Conservation (phyloP, 2,329 filamentous ascomycete species). For the Aaosphaeria pasadenensis region DNA sequence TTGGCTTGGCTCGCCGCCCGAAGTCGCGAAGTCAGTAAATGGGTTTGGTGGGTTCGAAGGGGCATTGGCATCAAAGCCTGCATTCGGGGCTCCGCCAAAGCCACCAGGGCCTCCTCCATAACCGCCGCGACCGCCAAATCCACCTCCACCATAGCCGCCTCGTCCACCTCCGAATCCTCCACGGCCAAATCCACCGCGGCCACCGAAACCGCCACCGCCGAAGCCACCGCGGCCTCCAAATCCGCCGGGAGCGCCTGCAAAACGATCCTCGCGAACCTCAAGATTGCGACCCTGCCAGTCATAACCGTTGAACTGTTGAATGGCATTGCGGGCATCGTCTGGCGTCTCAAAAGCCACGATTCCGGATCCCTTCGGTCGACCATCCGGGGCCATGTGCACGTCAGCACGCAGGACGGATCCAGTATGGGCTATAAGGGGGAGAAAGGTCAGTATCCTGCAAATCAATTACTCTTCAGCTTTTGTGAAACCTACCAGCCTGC, state of each 20-base stretch:
- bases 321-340: slow-evolving; percentile 92
- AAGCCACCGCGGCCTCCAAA: slow-evolving; percentile 40
- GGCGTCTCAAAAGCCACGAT: slow-evolving; percentile 95
- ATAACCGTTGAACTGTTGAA: slow-evolving; percentile 96
- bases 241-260: slow-evolving; percentile 60
- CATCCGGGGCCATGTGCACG: slow-evolving; percentile 87
- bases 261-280: slow-evolving; percentile 95
- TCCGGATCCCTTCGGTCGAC: slow-evolving; percentile 91
- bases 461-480: too few species aligned
- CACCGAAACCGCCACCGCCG: slow-evolving; percentile 37
- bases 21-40: slow-evolving; percentile 89
- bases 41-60: slow-evolving; percentile 69
- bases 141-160: slow-evolving; percentile 54
- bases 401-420: slow-evolving; percentile 81
- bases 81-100: slow-evolving; percentile 22
- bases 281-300: slow-evolving; percentile 94
- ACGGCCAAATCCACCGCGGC: slow-evolving; percentile 40
- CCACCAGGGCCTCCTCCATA: slow-evolving; percentile 39
- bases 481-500: slow-evolving; percentile 76
- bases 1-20: slow-evolving; percentile 78
- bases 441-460: too few species aligned
- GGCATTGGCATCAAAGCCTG: slow-evolving; percentile 48
- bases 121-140: slow-evolving; percentile 43
- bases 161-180: slow-evolving; percentile 50
- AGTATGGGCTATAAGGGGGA: slow-evolving; percentile 18